Conservation (phyloP, 2,329 filamentous ascomycete species). For the Neoarthrinium moseri region DNA sequence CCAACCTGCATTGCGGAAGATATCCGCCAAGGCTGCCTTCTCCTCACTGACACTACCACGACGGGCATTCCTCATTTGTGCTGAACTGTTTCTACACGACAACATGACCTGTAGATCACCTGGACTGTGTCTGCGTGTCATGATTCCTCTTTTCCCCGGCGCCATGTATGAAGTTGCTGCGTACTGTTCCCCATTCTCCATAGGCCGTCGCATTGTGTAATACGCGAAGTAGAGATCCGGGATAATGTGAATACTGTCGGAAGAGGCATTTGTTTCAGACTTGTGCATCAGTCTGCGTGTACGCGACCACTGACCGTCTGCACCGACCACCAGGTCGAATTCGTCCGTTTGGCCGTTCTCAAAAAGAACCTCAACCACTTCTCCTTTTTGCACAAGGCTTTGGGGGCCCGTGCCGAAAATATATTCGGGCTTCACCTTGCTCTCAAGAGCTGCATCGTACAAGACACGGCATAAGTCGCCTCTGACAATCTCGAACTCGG, state of each 20-base stretch:
- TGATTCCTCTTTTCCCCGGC: conserved; percentile 33
- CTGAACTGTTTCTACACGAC: conserved; percentile 16
- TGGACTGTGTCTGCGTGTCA: conserved; percentile 34
- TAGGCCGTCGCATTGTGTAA: conserved; percentile 33
- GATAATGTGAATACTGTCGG: conserved; percentile 22
- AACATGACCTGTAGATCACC: conserved; percentile 35
- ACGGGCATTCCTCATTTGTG: conserved; percentile 3
- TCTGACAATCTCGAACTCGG: conserved; percentile 60
- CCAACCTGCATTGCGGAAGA: conserved; percentile 31
- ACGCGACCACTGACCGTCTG: conserved; percentile 51
- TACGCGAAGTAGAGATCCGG: conserved; percentile 34
- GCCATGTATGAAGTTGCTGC: conserved; percentile 28
- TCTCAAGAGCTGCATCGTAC: conserved; percentile 42
- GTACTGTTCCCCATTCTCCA: conserved; percentile 19
- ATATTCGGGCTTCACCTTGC: conserved; percentile 28
- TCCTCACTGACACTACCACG: conserved; percentile 15
- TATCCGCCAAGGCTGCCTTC: conserved; percentile 16
- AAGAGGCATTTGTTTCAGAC: conserved; percentile 19
- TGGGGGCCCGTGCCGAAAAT: conserved; percentile 30
- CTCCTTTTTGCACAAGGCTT: conserved; percentile 23
- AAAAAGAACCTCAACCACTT: conserved; percentile 35
- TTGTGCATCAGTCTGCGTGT: conserved; percentile 38
- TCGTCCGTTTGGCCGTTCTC: conserved; percentile 37
- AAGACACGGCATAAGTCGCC: conserved; percentile 52
- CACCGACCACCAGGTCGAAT: conserved; percentile 54